phyloP scores from a whole-genome alignment of 1,284 basidiomycete species.

The Ustilago curta region DNA sequence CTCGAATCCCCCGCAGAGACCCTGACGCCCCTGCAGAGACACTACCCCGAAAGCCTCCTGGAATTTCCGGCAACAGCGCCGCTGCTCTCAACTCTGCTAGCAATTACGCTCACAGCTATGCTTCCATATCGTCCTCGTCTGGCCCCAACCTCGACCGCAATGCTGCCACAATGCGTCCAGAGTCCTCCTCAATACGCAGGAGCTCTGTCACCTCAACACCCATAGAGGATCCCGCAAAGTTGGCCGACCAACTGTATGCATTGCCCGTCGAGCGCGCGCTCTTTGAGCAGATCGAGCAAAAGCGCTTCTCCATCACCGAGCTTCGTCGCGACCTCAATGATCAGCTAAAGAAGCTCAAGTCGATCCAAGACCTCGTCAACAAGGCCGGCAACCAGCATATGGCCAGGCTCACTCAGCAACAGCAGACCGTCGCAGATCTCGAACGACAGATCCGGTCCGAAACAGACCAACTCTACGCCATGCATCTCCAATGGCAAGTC shows the following conservation, averaged over 20 bases:
- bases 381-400: conserved; percentile 7
- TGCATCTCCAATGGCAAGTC: conserved; percentile 19
- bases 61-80: conserved; percentile 7
- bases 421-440: conserved; percentile 3
- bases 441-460: conserved; percentile 20
- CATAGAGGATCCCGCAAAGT: conserved; percentile 6
- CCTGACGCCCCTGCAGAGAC: conserved; percentile 18
- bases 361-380: conserved; percentile 10
- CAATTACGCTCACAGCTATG: not conserved
- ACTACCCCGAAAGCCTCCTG: conserved; percentile 16
- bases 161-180: conserved; percentile 4
- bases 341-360: conserved; percentile 16
- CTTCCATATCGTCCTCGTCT: not conserved
- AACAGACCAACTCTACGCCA: conserved; percentile 9
- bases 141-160: conserved; percentile 8
- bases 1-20: conserved; percentile 5
- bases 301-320: conserved; percentile 19
- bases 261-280: conserved; percentile 8
- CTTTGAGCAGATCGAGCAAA: conserved; percentile 21
- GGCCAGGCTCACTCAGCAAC: conserved; percentile 11
- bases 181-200: not conserved
- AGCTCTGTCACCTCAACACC: conserved; percentile 1
- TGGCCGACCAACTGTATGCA: conserved; percentile 7
- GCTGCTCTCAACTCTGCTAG: not conserved
- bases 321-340: conserved; percentile 17